Evolutionary conservation across 139 green algal species (phyloP), one percentile per base, ranked within the genome.

Genomic region (Haematococcus sp.): DNA sequence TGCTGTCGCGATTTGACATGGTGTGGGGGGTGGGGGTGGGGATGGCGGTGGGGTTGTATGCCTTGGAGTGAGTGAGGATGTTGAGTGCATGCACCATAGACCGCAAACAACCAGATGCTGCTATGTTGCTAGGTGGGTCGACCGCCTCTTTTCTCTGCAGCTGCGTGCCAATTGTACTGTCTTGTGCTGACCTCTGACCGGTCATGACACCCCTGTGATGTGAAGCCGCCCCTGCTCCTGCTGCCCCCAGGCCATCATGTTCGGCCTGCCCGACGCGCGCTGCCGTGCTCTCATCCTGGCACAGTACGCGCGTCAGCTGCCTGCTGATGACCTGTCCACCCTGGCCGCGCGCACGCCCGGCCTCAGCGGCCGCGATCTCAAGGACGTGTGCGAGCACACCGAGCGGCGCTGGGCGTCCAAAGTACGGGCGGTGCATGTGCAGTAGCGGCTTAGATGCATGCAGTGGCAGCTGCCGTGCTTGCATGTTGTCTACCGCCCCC

Each of bases 401-500:
- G 93, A 98, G 87, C 81, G 93, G 17, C 75, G 80, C 20, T 97
- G 90, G 90, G 93, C 93, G 0, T 90, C 87, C 51, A 92, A 91
- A 81, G 88, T 93, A n/a, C n/a, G n/a, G n/a, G n/a, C n/a, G n/a
- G n/a, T n/a, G n/a, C n/a, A n/a, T n/a, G 70, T 7, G 40, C 40
- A 23, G 78, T 9, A 4, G 2, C 11, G 20, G 68, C 63, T 61
- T 61, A 61, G 54, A 11, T 16, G 27, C 5, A 61, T 5, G 54
- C 17, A 61, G 17, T 22, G n/a, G 5, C 22, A 25, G 54, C 54
- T 30, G 17, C 5, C 17, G 54, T n/a, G 54, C 17, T 11, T 61
- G 54, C 27, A 5, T 31, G 22, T 40, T 11, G 7, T 35, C 5
- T n/a, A 44, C 25, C 43, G 43, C 17, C 59, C 28, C n/a, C 7